phyloP scores from a whole-genome alignment of 768 basidiomycete species.

The Sporobolomyces phaffii region DNA sequence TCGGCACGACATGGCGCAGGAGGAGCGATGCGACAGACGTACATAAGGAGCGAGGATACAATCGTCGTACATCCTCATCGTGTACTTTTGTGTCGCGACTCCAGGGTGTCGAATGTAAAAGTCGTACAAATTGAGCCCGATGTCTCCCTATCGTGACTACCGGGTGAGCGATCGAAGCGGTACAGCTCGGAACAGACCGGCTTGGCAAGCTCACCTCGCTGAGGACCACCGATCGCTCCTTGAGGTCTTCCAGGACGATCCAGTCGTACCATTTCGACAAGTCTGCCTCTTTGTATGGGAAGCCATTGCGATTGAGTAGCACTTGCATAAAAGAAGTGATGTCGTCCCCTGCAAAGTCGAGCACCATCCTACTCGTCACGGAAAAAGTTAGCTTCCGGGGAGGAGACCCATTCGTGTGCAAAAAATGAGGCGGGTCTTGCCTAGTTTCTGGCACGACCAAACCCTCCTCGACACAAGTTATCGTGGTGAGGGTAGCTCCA shows the following conservation, averaged over 20 bases:
- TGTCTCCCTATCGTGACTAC: slow-evolving; percentile 63
- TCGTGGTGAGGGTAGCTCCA: slow-evolving; percentile 72
- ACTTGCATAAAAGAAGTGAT: slow-evolving; percentile 66
- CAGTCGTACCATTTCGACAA: slow-evolving; percentile 75
- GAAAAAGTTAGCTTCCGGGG: neutral
- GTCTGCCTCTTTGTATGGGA: slow-evolving; percentile 81
- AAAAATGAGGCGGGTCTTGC: too few species aligned
- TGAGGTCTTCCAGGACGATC: slow-evolving; percentile 85
- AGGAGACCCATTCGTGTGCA: too few species aligned
- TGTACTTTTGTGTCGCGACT: slow-evolving; percentile 75
- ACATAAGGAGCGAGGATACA: slow-evolving; percentile 92
- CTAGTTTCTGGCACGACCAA: slow-evolving; percentile 78
- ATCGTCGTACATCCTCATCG: slow-evolving; percentile 86
- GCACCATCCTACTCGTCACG: slow-evolving; percentile 57
- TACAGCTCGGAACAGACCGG: too few species aligned
- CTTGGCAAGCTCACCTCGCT: slow-evolving; percentile 83
- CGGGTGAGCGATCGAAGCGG: neutral
- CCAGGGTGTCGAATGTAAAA: slow-evolving; percentile 76
- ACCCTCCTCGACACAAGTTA: slow-evolving; percentile 93
- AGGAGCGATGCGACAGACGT: slow-evolving; percentile 40
- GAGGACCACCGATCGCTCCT: slow-evolving; percentile 73
- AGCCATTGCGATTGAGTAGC: slow-evolving; percentile 65
- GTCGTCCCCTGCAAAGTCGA: slow-evolving; percentile 89
- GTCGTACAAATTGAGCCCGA: slow-evolving; percentile 83
- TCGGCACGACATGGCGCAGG: too few species aligned